Percentiles rank a stretch among this genome's conserved stretches.
phyloP scores from a whole-genome alignment of 768 basidiomycete species.

The Suillus luteus region DNA sequence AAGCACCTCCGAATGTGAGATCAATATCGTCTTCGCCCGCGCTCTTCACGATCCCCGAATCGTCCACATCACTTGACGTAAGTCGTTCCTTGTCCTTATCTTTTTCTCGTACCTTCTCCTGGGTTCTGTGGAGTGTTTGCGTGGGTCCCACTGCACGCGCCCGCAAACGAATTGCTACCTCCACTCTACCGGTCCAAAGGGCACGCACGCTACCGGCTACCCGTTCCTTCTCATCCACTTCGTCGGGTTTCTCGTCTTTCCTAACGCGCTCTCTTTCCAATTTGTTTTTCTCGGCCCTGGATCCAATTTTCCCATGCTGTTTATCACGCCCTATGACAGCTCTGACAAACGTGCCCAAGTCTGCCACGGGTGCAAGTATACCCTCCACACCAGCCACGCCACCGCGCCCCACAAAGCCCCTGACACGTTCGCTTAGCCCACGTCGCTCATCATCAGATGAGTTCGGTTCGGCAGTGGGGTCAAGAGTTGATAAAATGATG shows the following conservation, averaged over 20 bases:
- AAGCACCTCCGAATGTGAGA: constrained; percentile 35
- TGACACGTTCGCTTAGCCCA: constrained; percentile 34
- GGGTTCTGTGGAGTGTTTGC: constrained; percentile 26
- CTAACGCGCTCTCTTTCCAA: constrained; percentile 29
- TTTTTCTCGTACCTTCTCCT: constrained; percentile 31
- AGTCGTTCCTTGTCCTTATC: constrained; percentile 31
- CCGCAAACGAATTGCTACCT: constrained; percentile 29
- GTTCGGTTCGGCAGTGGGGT: constrained; percentile 36
- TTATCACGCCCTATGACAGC: constrained; percentile 38
- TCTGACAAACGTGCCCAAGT: constrained; percentile 54
- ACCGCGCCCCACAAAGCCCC: constrained; percentile 45
- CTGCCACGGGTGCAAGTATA: constrained; percentile 49
- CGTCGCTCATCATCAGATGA: constrained; percentile 34
- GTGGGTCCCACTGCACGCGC: constrained; percentile 29
- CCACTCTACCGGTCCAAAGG: constrained; percentile 36
- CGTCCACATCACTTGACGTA: constrained; percentile 34
- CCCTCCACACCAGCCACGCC: constrained; percentile 39
- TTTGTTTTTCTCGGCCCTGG: constrained; percentile 9
- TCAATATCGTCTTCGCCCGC: constrained; percentile 31
- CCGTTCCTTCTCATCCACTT: constrained; percentile 36
- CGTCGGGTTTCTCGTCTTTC: constrained; percentile 34
- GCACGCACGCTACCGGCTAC: constrained; percentile 35
- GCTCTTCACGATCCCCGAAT: constrained; percentile 22
- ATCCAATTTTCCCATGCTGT: constrained; percentile 38
- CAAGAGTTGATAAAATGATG: constrained; percentile 61